Percentiles rank a stretch among this genome's conserved stretches.
phyloP scores from a whole-genome alignment of 1,139 yeast genomes.

The Taphrina wiesneri region DNA sequence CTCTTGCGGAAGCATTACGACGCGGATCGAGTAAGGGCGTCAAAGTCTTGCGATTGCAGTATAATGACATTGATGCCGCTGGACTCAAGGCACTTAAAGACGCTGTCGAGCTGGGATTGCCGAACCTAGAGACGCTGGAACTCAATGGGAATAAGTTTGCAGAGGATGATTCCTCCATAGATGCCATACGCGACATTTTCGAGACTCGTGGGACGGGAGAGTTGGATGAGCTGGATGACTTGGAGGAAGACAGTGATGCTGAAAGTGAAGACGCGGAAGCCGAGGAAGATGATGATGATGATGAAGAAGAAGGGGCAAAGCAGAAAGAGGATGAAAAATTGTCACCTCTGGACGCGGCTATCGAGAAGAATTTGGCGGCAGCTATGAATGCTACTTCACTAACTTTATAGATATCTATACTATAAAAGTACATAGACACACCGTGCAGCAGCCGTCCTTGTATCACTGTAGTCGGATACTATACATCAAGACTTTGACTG shows the following conservation, averaged over 20 bases:
- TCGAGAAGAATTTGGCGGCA: conserved; percentile 42
- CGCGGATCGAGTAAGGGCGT: conserved; percentile 48
- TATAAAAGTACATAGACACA: background rate
- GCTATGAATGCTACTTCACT: conserved; percentile 36
- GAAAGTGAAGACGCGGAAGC: conserved; percentile 76
- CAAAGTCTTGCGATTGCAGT: conserved; percentile 71
- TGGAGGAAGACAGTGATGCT: conserved; percentile 86
- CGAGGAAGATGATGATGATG: conserved; percentile 64
- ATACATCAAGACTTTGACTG: no score
- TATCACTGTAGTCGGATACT: background rate
- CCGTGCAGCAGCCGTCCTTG: background rate
- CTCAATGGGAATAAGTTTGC: conserved; percentile 88
- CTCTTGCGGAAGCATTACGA: conserved; percentile 48
- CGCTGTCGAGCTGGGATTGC: conserved; percentile 58
- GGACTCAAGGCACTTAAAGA: conserved; percentile 60
- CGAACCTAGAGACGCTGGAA: conserved; percentile 66
- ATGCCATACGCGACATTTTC: conserved; percentile 60
- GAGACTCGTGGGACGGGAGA: conserved; percentile 76
- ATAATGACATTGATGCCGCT: conserved; percentile 76
- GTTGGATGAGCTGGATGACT: conserved; percentile 86
- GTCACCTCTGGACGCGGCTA: conserved; percentile 57
- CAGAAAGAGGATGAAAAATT: conserved; percentile 45
- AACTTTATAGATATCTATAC: background rate
- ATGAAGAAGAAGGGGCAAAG: conserved; percentile 49
- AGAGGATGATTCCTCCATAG: conserved; percentile 67